Percentiles rank a stretch among this genome's conserved stretches.
phyloP scores from a whole-genome alignment of 306 rosid genomes.

The Oemleria cerasiformis region DNA sequence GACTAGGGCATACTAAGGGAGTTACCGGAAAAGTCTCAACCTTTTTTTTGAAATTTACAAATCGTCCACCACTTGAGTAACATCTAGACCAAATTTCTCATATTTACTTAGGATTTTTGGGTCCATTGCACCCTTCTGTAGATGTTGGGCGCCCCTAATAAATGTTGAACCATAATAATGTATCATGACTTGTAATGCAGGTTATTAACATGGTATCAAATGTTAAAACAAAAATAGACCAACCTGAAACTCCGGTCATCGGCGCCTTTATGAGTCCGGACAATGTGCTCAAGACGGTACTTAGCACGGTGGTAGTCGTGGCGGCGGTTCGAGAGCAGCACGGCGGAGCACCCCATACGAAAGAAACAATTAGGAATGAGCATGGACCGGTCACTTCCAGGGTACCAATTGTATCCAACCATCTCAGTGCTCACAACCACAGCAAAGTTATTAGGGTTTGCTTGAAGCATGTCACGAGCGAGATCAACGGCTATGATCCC shows the following conservation, averaged over 20 bases:
- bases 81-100: too few relatives aligned
- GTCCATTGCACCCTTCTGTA: too few relatives aligned
- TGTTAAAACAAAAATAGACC: not conserved
- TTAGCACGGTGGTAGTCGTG: slow-evolving; percentile 71
- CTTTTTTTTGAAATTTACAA: too few relatives aligned
- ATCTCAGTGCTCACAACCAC: slow-evolving; percentile 89
- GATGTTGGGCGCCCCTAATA: too few relatives aligned
- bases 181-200: not conserved
- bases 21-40: too few relatives aligned
- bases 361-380: slow-evolving; percentile 82
- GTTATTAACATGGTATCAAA: not conserved
- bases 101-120: too few relatives aligned
- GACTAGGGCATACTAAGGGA: too few relatives aligned
- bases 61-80: too few relatives aligned
- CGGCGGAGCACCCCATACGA: slow-evolving; percentile 97
- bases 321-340: slow-evolving; percentile 84
- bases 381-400: slow-evolving; percentile 81
- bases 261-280: slow-evolving; percentile 94
- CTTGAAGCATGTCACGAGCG: slow-evolving; percentile 81
- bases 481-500: slow-evolving; percentile 80
- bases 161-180: not conserved
- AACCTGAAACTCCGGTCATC: slow-evolving; percentile 95
- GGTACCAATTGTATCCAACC: slow-evolving; percentile 92
- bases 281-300: slow-evolving; percentile 86
- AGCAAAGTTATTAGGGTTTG: slow-evolving; percentile 78